Conservation (phyloP, 106 monocot species). For the Agapanthus africanus region DNA sequence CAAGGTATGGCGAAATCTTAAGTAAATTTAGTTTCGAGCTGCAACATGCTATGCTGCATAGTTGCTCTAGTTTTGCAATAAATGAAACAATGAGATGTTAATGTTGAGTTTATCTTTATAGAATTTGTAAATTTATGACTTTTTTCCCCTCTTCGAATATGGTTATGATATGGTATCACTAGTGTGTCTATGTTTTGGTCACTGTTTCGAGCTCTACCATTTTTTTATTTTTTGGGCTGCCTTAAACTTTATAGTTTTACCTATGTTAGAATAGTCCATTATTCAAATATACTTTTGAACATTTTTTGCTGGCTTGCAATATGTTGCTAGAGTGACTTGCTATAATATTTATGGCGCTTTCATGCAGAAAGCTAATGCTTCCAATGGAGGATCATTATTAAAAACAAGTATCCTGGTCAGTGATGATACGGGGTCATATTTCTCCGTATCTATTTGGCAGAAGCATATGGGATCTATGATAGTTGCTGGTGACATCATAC, state of each 20-base stretch:
- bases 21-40: background rate
- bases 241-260: background rate
- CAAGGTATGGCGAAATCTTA: background rate
- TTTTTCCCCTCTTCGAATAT: background rate
- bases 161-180: background rate
- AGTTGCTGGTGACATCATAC: conserved; percentile 35
- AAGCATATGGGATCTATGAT: conserved; percentile 29
- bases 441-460: conserved; percentile 39
- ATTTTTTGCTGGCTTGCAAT: background rate
- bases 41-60: background rate
- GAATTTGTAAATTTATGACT: background rate
- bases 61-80: background rate
- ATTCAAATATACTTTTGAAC: background rate
- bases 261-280: background rate
- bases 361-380: conserved; percentile 22
- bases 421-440: conserved; percentile 42
- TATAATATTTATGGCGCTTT: background rate
- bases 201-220: background rate
- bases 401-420: conserved; percentile 34
- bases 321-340: background rate
- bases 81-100: background rate
- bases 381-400: conserved; percentile 18
- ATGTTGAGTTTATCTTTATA: too few species aligned
- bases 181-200: background rate
- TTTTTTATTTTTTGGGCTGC: background rate